These are phyloP conservation scores for Carex littledalei DNA, from an alignment of 176 grass and related monocot species.

Conservation along the genomic window DNA sequence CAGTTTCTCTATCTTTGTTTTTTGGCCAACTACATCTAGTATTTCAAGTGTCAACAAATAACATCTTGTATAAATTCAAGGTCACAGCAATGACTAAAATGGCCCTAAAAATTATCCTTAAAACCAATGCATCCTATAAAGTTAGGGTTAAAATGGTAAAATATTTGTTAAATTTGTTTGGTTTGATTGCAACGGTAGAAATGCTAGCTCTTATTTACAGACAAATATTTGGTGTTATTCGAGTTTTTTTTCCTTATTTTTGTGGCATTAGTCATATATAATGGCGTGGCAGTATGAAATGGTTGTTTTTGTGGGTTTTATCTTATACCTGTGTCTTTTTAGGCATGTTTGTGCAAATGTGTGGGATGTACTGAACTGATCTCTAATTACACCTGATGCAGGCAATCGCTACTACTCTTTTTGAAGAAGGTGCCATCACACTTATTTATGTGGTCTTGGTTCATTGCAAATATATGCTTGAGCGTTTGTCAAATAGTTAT, in stretches of 20 bases:
- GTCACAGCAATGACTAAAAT: neutral
- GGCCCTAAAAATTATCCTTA: neutral
- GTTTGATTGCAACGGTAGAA: neutral
- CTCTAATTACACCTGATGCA: constrained; percentile 29
- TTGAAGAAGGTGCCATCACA: constrained; percentile 91
- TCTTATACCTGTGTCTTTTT: constrained; percentile 12
- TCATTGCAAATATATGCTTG: constrained; percentile 94
- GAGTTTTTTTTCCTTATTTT: neutral
- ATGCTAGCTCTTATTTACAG: neutral
- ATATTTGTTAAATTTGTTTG: neutral
- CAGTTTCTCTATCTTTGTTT: constrained; percentile 12
- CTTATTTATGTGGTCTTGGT: constrained; percentile 85
- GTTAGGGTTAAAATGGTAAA: neutral
- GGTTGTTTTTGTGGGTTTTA: neutral
- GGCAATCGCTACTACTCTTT: constrained; percentile 79
- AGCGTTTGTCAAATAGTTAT: constrained; percentile 90
- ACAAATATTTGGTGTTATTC: too few species aligned
- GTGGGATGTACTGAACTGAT: neutral
- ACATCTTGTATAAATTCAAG: neutral
- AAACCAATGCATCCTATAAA: neutral
- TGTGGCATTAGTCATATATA: neutral
- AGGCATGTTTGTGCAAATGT: constrained; percentile 1
- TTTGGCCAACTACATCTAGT: neutral
- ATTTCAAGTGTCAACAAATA: neutral
- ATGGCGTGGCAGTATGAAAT: neutral